These are phyloP conservation scores for Capronia epimyces DNA, from an alignment of 2,329 filamentous ascomycete species.

Conservation along the genomic window DNA sequence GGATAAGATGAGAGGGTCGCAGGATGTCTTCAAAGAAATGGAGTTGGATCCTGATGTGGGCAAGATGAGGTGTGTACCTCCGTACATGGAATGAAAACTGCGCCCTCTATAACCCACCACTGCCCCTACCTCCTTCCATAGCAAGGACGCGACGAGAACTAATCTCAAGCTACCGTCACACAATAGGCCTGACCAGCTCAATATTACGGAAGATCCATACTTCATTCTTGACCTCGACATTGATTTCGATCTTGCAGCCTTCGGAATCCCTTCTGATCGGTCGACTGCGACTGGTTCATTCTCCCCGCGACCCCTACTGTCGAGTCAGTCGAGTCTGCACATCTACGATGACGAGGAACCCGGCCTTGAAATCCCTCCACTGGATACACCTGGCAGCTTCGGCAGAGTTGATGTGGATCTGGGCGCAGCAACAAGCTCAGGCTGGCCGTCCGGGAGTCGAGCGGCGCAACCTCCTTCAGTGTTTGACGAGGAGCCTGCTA, in stretches of 20 bases:
- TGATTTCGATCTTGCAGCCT: constrained; percentile 48
- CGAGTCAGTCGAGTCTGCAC: constrained; percentile 33
- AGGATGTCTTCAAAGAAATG: constrained; percentile 53
- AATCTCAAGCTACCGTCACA: constrained; percentile 1
- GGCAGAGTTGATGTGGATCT: constrained; percentile 36
- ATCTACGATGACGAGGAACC: constrained; percentile 30
- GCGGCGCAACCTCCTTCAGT: constrained; percentile 29
- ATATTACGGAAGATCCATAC: constrained; percentile 73
- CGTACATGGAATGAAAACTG: background rate
- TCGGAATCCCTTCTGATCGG: constrained; percentile 38
- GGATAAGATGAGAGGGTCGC: constrained; percentile 64
- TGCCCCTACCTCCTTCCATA: no score
- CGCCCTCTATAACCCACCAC: no score
- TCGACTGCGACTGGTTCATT: constrained; percentile 31
- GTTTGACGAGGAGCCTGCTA: constrained; percentile 41
- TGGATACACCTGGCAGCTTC: constrained; percentile 39
- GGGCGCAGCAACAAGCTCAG: constrained; percentile 41
- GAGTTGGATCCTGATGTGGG: constrained; percentile 66
- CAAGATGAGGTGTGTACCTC: constrained; percentile 60
- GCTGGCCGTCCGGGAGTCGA: constrained; percentile 32
- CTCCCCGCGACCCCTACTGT: constrained; percentile 20
- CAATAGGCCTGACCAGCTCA: constrained; percentile 68
- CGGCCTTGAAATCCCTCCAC: constrained; percentile 47
- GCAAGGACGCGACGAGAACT: background rate
- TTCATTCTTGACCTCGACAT: constrained; percentile 65